Evolutionary conservation across 2,329 filamentous ascomycete genomes (phyloP).

Genomic region (Fusarium albidum): DNA sequence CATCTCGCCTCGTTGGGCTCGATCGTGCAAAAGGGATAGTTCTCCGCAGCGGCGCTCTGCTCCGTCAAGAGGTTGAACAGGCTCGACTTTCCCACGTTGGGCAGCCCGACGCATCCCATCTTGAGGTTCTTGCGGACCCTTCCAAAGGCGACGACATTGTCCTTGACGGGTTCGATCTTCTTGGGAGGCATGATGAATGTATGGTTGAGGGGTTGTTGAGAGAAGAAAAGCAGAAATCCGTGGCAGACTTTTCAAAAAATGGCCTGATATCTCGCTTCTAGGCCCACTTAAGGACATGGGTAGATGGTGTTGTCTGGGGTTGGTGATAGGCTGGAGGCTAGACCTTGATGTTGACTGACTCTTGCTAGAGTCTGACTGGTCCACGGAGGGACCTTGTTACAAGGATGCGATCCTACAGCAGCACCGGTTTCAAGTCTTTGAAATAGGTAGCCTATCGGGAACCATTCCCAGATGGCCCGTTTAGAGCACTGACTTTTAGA

Average conservation of each 20-base stretch:
- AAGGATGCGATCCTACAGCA: no score
- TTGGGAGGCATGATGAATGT: slow-evolving; percentile 50
- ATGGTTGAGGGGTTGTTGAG: slow-evolving; percentile 7
- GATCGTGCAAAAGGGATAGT: slow-evolving; percentile 57
- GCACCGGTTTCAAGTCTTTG: no score
- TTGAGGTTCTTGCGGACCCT: slow-evolving; percentile 55
- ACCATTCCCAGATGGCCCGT: no score
- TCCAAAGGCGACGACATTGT: slow-evolving; percentile 56
- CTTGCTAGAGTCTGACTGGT: background rate
- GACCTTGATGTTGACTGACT: background rate
- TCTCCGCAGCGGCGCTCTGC: slow-evolving; percentile 54
- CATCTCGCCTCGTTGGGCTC: slow-evolving; percentile 57
- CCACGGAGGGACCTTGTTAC: no score
- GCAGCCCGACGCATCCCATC: slow-evolving; percentile 56
- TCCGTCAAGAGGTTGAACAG: slow-evolving; percentile 56
- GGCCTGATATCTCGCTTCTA: slow-evolving; percentile 32
- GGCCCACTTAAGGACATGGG: slow-evolving; percentile 39
- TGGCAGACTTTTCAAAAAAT: slow-evolving; percentile 39
- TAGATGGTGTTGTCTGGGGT: slow-evolving; percentile 5
- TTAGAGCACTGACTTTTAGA: no score
- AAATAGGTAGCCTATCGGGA: no score
- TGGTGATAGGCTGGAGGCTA: background rate
- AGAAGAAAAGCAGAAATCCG: slow-evolving; percentile 19
- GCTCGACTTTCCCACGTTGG: slow-evolving; percentile 56
- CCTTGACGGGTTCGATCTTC: slow-evolving; percentile 49